Conservation (phyloP, 352 stramenopile species). For the Pythium biforme region DNA sequence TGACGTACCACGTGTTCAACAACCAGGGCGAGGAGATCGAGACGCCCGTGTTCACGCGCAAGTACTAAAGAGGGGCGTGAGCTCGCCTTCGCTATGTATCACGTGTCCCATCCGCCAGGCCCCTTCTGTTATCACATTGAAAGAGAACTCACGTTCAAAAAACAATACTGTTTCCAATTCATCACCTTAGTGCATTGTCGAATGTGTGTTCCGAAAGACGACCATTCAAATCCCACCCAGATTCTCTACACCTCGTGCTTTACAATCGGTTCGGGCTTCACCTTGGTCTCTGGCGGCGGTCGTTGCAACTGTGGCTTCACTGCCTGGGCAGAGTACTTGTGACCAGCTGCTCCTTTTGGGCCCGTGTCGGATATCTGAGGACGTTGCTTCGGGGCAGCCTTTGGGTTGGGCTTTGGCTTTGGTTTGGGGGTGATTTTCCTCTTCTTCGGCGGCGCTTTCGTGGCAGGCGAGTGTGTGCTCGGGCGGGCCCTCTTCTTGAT, state of each 20-base stretch:
- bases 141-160: too few species aligned
- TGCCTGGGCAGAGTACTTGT: neutral
- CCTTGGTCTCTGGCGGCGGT: neutral
- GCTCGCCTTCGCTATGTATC: too few species aligned
- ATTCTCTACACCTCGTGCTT: neutral
- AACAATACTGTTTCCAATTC: too few species aligned
- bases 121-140: too few species aligned
- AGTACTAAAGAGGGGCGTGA: slow-evolving; percentile 16
- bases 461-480: neutral
- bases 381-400: neutral
- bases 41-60: slow-evolving; percentile 28
- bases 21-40: slow-evolving; percentile 33
- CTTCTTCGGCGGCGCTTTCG: neutral
- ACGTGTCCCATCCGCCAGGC: too few species aligned
- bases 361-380: neutral
- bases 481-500: neutral
- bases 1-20: slow-evolving; percentile 41
- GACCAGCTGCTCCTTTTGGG: neutral
- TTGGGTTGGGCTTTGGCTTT: neutral
- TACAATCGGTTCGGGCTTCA: neutral
- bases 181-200: too few species aligned
- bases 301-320: too few species aligned
- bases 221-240: too few species aligned
- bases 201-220: too few species aligned
- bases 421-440: neutral